Conservation (phyloP, 1,284 basidiomycete species). For the Ustilago shanxiensis region DNA sequence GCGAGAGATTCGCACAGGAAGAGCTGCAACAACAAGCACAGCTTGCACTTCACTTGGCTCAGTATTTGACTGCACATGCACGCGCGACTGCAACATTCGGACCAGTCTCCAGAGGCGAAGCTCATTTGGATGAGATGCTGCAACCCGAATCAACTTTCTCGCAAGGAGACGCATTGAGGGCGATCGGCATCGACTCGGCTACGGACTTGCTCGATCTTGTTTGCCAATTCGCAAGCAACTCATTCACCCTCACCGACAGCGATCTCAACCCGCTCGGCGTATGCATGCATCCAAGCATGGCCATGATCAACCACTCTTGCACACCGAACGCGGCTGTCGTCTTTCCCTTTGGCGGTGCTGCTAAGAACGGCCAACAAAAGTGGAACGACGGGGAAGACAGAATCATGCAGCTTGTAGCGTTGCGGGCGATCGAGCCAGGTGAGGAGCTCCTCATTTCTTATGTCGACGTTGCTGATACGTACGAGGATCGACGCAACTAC, state of each 20-base stretch:
- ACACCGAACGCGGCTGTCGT: slow-evolving; percentile 89
- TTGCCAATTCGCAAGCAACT: slow-evolving; percentile 85
- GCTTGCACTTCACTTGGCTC: slow-evolving; percentile 38
- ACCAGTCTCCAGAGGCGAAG: slow-evolving; percentile 27
- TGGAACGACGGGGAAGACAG: slow-evolving; percentile 36
- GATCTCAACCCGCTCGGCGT: slow-evolving; percentile 79
- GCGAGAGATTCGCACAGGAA: slow-evolving; percentile 36
- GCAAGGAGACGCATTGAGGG: slow-evolving; percentile 39
- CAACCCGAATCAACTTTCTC: slow-evolving; percentile 37
- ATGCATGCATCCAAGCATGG: slow-evolving; percentile 81
- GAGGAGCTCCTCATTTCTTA: slow-evolving; percentile 77
- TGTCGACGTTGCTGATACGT: slow-evolving; percentile 81
- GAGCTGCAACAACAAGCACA: slow-evolving; percentile 38
- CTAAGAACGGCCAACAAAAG: slow-evolving; percentile 63
- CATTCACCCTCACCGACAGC: slow-evolving; percentile 80
- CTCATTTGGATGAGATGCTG: slow-evolving; percentile 35
- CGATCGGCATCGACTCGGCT: slow-evolving; percentile 43
- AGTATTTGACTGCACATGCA: slow-evolving; percentile 40
- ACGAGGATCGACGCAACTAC: slow-evolving; percentile 75
- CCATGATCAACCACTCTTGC: slow-evolving; percentile 91
- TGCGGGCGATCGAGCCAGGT: slow-evolving; percentile 70
- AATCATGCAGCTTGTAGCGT: slow-evolving; percentile 75
- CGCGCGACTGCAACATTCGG: slow-evolving; percentile 27
- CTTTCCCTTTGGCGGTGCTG: slow-evolving; percentile 76
- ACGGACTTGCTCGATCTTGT: slow-evolving; percentile 46